Percentiles rank a stretch among this genome's conserved stretches.
phyloP scores from a whole-genome alignment of 345 rosid species.

The Hibiscus syriacus region DNA sequence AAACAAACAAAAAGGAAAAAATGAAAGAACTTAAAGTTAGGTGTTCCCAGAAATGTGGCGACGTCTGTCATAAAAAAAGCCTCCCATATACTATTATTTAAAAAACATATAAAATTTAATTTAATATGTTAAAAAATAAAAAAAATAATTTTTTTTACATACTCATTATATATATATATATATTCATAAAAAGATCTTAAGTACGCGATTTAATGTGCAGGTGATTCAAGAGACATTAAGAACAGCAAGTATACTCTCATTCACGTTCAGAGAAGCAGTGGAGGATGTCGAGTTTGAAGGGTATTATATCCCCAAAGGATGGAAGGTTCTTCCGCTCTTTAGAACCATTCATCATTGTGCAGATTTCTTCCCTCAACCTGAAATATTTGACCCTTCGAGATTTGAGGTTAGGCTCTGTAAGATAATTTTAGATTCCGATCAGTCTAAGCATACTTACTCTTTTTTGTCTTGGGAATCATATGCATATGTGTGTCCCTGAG shows the following conservation, averaged over 20 bases:
- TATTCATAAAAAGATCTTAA: background rate
- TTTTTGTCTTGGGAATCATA: background rate
- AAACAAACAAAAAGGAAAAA: background rate
- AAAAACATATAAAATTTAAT: too few species aligned
- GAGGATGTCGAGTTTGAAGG: conserved; percentile 79
- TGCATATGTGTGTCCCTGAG: too few species aligned
- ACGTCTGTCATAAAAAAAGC: conserved; percentile 21
- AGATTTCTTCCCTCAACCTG: conserved; percentile 65
- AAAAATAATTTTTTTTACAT: too few species aligned
- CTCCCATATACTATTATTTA: too few species aligned
- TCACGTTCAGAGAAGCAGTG: conserved; percentile 90
- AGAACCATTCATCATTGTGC: conserved; percentile 75
- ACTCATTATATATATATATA: too few species aligned
- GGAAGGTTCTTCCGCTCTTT: conserved; percentile 97
- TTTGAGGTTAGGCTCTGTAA: conserved; percentile 45
- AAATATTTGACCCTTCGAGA: conserved; percentile 80
- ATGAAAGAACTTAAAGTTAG: background rate
- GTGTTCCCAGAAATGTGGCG: conserved; percentile 24
- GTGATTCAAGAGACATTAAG: conserved; percentile 97
- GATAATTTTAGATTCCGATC: background rate
- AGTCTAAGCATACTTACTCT: background rate
- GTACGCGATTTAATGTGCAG: conserved; percentile 20
- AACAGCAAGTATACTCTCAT: conserved; percentile 77
- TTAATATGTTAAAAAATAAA: too few species aligned
- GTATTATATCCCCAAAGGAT: conserved; percentile 75